Evolutionary conservation across 306 rosid genomes (phyloP).

Genomic region (Citrullus amarus): DNA sequence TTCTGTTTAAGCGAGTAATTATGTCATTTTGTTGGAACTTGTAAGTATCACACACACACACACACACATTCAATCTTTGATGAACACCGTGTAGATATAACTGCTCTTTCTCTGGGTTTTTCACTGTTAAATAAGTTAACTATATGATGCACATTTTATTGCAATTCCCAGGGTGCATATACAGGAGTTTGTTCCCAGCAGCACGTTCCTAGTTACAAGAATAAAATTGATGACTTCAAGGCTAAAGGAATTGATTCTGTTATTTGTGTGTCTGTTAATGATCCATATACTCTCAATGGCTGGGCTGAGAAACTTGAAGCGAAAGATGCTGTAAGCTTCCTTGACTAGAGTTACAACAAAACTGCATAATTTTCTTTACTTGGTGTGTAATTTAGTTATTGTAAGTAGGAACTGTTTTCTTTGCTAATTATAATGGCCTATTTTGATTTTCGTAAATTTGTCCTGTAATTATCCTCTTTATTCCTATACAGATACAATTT

Average conservation of each 20-base stretch:
- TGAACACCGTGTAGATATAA: neutral
- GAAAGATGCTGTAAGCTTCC: conserved; percentile 53
- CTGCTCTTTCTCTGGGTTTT: neutral
- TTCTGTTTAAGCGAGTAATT: neutral
- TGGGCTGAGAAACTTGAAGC: conserved; percentile 91
- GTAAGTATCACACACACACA: too few relatives aligned
- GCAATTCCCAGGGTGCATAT: conserved; percentile 65
- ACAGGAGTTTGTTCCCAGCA: conserved; percentile 86
- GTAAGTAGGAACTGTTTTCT: neutral
- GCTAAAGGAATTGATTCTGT: conserved; percentile 71
- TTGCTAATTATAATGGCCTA: neutral
- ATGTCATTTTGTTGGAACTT: too few relatives aligned
- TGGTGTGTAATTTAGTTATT: neutral
- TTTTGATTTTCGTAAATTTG: neutral
- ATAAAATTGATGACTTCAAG: conserved; percentile 60
- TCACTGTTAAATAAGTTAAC: neutral
- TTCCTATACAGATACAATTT: conserved; percentile 56
- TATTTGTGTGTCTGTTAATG: conserved; percentile 78
- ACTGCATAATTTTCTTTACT: neutral
- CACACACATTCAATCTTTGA: neutral
- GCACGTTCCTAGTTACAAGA: conserved; percentile 86
- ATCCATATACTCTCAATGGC: conserved; percentile 61
- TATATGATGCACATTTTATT: neutral
- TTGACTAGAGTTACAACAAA: neutral
- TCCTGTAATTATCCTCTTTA: neutral